A percentile compares a stretch with the other conserved stretches of the same genome.
Conservation (phyloP, 371 early-diverging fungal genomes). For the Mortierella sp. region DNA sequence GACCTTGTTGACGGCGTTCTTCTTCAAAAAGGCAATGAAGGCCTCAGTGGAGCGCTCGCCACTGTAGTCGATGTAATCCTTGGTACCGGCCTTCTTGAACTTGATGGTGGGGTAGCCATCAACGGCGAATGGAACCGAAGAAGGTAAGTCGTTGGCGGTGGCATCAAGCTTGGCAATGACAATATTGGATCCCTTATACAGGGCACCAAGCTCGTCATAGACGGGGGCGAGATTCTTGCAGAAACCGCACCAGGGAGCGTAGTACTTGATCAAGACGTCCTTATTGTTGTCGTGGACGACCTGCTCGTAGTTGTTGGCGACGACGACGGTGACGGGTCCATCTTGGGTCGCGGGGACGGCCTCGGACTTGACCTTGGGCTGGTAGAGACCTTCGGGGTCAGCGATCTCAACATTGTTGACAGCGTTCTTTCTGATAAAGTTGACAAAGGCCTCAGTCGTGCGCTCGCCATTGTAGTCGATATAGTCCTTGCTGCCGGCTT, state of each 20-base stretch:
- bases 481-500: conserved; percentile 72
- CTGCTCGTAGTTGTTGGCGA: conserved; percentile 79
- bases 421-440: conserved; percentile 80
- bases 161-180: conserved; percentile 96
- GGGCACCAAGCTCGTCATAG: conserved; percentile 56
- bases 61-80: conserved; percentile 81
- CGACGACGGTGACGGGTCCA: conserved; percentile 88
- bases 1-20: conserved; percentile 54
- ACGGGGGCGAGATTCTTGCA: conserved; percentile 55
- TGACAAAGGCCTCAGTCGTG: conserved; percentile 75
- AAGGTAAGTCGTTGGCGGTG: conserved; percentile 92
- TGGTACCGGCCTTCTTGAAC: conserved; percentile 79
- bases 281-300: conserved; percentile 85
- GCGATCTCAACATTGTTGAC: conserved; percentile 23
- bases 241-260: conserved; percentile 60
- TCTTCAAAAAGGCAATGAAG: conserved; percentile 79
- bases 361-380: conserved; percentile 83
- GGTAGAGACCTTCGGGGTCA: conserved; percentile 64
- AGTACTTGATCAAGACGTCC: conserved; percentile 92
- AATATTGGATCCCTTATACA: conserved; percentile 60
- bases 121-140: conserved; percentile 73
- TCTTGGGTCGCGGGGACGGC: conserved; percentile 85
- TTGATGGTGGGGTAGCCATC: conserved; percentile 95
- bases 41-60: conserved; percentile 85
- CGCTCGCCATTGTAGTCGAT: conserved; percentile 91